Evolutionary conservation across 2,329 filamentous ascomycete genomes (phyloP).

Genomic region (Sordariomycetes sp.): DNA sequence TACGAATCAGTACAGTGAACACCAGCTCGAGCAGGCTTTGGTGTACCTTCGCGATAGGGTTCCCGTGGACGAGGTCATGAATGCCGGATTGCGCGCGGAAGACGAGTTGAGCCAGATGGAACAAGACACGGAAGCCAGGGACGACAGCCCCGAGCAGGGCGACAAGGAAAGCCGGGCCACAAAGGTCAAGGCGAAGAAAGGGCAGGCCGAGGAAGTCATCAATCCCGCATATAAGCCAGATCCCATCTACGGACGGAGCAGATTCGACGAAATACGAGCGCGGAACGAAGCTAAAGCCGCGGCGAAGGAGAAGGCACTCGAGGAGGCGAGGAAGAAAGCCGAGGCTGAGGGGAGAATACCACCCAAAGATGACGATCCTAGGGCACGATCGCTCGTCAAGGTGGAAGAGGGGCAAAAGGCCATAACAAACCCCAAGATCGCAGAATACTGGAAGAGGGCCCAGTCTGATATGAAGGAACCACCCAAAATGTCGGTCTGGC

Average conservation of each 20-base stretch:
- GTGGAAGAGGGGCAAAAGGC: slow-evolving; percentile 22
- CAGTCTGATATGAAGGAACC: slow-evolving; percentile 34
- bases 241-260: slow-evolving; percentile 48
- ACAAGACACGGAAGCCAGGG: slow-evolving; percentile 12
- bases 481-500: slow-evolving; percentile 26
- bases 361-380: slow-evolving; percentile 2
- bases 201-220: slow-evolving; percentile 9
- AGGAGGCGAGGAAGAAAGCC: slow-evolving; percentile 26
- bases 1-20: slow-evolving; percentile 31
- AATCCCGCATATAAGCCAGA: slow-evolving; percentile 21
- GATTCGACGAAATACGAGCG: slow-evolving; percentile 47
- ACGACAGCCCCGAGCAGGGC: slow-evolving; percentile 9
- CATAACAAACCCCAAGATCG: slow-evolving; percentile 26
- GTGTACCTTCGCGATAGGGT: slow-evolving; percentile 44
- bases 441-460: slow-evolving; percentile 32
- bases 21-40: slow-evolving; percentile 37
- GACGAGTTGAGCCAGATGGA: slow-evolving; percentile 46
- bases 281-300: slow-evolving; percentile 39
- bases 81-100: slow-evolving; percentile 52
- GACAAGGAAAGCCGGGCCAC: slow-evolving; percentile 4
- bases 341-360: slow-evolving; percentile 26
- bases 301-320: slow-evolving; percentile 32
- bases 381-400: slow-evolving; percentile 31
- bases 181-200: background rate
- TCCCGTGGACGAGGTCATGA: slow-evolving; percentile 50